Evolutionary conservation across 345 rosid genomes (phyloP), one percentile per base, ranked within the genome.

Genomic region (Populus alba): DNA sequence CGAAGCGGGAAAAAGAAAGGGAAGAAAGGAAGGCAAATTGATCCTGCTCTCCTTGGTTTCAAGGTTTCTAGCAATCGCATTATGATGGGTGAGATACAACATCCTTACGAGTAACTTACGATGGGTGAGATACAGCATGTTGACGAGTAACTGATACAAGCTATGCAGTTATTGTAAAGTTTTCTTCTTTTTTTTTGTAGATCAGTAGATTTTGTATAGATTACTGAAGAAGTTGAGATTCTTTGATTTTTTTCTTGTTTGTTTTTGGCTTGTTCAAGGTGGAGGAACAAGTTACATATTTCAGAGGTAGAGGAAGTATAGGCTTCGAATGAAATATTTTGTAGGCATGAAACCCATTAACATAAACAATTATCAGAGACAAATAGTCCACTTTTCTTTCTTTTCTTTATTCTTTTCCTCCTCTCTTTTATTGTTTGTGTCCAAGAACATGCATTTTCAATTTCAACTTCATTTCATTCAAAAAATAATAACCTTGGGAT

Each of bases 41-140:
- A 94, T 85, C 98, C 92, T 1, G 88, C 97, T 37, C 97, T 92
- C 73, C 92, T 94, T 41, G 98, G 98, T 51, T 94, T 94, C 80
- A 94, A 92, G 75, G 97, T 94, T 31, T 81, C 92, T 2, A 94
- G 98, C 90, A 94, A 94, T 77, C 98, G 97, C 15, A 92, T 94
- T 23, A 87, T 94, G 88, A 94, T 92, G 97, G 98, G 97, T 23
- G 97, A 94, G 81, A 94, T 92, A 70, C 96, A 91, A 65, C 84
- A 84, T 33, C 86, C 91, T 0, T 25, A 86, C 45, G 94, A 94
- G 57, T 87, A 79, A 74, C 82, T 94, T 23, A 86, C 92, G 88
- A 94, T 91, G 97, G 98, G 97, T 27, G 95, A 94, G 81, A 94
- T 91, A 70, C 96, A 91, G 61, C 84, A 82, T 33, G 85, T 92